A percentile compares a stretch with the other conserved stretches of the same genome.
Conservation (phyloP, 1,284 basidiomycete species). For the Boletus semigastroideus region DNA sequence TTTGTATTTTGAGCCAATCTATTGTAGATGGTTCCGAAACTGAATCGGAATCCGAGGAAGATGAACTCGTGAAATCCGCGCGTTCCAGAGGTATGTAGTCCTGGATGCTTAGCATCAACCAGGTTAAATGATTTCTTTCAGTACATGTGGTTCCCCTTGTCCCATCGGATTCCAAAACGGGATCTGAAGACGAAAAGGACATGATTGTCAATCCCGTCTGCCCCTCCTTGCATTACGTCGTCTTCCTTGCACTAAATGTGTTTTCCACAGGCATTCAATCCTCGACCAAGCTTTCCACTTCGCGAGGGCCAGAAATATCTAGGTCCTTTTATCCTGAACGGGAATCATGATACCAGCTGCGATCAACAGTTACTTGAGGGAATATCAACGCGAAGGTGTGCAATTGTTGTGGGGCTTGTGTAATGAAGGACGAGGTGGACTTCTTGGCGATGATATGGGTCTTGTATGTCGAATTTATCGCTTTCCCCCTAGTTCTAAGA, state of each 20-base stretch:
- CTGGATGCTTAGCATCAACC: neutral
- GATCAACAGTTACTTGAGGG: slow-evolving; percentile 79
- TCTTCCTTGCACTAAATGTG: neutral
- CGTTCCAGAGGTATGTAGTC: slow-evolving; percentile 5
- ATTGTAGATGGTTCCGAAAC: slow-evolving; percentile 39
- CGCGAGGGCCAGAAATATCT: slow-evolving; percentile 41
- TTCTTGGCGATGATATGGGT: slow-evolving; percentile 91
- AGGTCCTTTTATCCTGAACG: slow-evolving; percentile 49
- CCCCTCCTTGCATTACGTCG: neutral
- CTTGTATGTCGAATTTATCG: slow-evolving; percentile 47
- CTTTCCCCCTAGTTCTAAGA: slow-evolving; percentile 1
- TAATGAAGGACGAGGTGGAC: slow-evolving; percentile 59
- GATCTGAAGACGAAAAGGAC: slow-evolving; percentile 47
- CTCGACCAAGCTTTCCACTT: slow-evolving; percentile 56
- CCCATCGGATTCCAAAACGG: slow-evolving; percentile 40
- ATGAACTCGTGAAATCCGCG: slow-evolving; percentile 16
- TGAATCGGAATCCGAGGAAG: slow-evolving; percentile 44
- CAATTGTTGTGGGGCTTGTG: slow-evolving; percentile 74
- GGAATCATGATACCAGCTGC: slow-evolving; percentile 61
- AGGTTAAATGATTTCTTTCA: neutral
- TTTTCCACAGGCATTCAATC: slow-evolving; percentile 35
- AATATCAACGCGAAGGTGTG: slow-evolving; percentile 84
- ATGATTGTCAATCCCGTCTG: slow-evolving; percentile 24
- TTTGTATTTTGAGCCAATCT: neutral
- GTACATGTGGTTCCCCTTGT: slow-evolving; percentile 1